Evolutionary conservation across 2,329 filamentous ascomycete species (phyloP), one percentile per base, ranked within the genome.

Genomic region (Arthrobotrys entomopaga): DNA sequence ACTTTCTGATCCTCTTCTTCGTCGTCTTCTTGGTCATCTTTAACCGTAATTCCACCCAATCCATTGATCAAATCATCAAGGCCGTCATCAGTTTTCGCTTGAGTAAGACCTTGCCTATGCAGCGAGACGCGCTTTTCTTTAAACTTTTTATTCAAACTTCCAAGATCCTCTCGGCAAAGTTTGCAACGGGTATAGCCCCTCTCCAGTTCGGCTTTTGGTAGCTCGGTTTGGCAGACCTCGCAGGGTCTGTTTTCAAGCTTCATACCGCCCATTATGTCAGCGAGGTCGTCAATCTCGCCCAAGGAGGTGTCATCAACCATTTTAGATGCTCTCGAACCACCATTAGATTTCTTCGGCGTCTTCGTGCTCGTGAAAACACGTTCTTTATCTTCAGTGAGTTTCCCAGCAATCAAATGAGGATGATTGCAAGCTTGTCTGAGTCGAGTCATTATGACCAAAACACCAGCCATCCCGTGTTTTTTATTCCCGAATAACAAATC

Each of bases 401-500:
- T 94, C 76, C 89, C 90, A 77, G 92, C 91, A 11, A 97, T 90
- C 52, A 99, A 85, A 77, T 92, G 90, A 0, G 93, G 93, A 80
- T 99, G 95, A 79, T 99, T 97, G 81, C 95, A 99, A 19, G 93
- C 91, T 34, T 99, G 95, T 72, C 95, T 87, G 73, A 99, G 84
- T 43, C 95, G 89, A 65, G 99, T 84, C n/a, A 99, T 87, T 74
- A 99, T 84, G 11, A 97, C 93, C 79, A 99, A 87, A 16, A 95
- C 95, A 78, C 93, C 96, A 70, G 96, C 94, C 80, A 98, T 98
- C 83, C 76, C 76, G 38, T 74, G 70, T 26, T 74, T 74, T 15
- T 58, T 66, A 26, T 85, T 88, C 5, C 88, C 89, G 58, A 87
- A 88, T 89, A 97, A 93, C 90, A 98, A 96, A 80, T 89, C 87